A percentile compares a stretch with the other conserved stretches of the same genome.
These are phyloP conservation scores for Parsonsia alboflavescens DNA, from an alignment of 257 asterid species.

Conservation along the genomic window DNA sequence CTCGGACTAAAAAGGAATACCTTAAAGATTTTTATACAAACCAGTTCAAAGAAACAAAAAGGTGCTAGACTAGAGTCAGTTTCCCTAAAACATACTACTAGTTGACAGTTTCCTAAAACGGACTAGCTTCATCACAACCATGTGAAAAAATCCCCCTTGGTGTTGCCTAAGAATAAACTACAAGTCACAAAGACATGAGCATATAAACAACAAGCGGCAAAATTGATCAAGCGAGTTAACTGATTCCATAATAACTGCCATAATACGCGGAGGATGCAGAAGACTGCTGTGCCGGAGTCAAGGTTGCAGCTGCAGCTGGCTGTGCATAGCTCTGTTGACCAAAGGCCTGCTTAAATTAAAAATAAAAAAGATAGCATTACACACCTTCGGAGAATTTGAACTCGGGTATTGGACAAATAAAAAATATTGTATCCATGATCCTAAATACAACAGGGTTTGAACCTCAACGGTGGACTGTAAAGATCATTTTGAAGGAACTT, in stretches of 20 bases:
- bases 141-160: conserved; percentile 19
- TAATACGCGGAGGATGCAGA: conserved; percentile 58
- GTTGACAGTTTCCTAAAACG: conserved; percentile 2
- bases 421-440: neutral
- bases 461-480: neutral
- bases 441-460: neutral
- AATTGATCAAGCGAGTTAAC: conserved; percentile 17
- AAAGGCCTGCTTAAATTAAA: conserved; percentile 35
- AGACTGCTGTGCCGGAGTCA: conserved; percentile 55
- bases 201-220: conserved; percentile 37
- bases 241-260: conserved; percentile 54
- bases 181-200: neutral
- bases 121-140: conserved; percentile 19
- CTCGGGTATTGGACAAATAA: neutral
- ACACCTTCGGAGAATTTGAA: neutral
- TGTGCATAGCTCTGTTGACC: conserved; percentile 66
- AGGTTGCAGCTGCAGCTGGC: conserved; percentile 49
- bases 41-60: too few relatives aligned
- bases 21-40: too few relatives aligned
- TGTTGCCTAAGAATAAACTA: conserved; percentile 6
- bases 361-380: neutral
- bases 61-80: neutral
- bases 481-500: neutral
- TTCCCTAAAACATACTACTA: neutral
- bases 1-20: too few relatives aligned